Percentiles rank a stretch among this genome's conserved stretches.
Evolutionary conservation across 192 early-diverging fungal species (phyloP).

Genomic region (Podila epicladia): DNA sequence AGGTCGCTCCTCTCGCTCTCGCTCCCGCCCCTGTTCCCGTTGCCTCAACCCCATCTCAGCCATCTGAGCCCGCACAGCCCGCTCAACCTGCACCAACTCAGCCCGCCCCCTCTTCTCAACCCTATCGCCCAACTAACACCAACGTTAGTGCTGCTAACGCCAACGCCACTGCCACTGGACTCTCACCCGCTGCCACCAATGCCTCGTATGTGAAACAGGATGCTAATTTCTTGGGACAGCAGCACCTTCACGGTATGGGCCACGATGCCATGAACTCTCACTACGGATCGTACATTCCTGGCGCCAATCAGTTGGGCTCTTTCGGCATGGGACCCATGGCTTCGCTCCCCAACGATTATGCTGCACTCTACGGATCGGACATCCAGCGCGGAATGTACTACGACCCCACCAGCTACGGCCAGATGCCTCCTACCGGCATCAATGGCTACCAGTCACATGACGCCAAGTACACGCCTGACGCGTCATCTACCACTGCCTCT

Average conservation of each 20-base stretch:
- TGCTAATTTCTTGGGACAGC: slow-evolving; percentile 64
- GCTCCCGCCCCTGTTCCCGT: slow-evolving; percentile 10
- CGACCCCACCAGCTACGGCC: slow-evolving; percentile 66
- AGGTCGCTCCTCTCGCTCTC: slow-evolving; percentile 16
- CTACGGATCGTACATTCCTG: slow-evolving; percentile 62
- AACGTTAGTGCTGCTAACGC: slow-evolving; percentile 1
- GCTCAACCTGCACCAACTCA: slow-evolving; percentile 20
- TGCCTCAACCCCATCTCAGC: slow-evolving; percentile 4
- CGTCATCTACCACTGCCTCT: slow-evolving; percentile 17
- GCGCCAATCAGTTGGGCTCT: slow-evolving; percentile 57
- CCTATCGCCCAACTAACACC: slow-evolving; percentile 41
- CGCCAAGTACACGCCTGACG: slow-evolving; percentile 61
- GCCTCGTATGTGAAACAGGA: slow-evolving; percentile 32
- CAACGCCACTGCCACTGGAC: not conserved
- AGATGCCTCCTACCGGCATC: slow-evolving; percentile 64
- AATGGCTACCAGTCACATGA: slow-evolving; percentile 63
- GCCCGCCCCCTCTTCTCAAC: slow-evolving; percentile 26
- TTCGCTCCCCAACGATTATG: slow-evolving; percentile 62
- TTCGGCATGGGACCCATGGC: slow-evolving; percentile 67
- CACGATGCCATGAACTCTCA: slow-evolving; percentile 60
- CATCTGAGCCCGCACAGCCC: slow-evolving; percentile 9
- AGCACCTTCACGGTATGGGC: slow-evolving; percentile 56
- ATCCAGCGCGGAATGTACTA: slow-evolving; percentile 72
- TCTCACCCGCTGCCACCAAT: slow-evolving; percentile 10
- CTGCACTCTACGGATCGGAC: slow-evolving; percentile 70